Evolutionary conservation across 176 grass and related monocot species (phyloP), one percentile per base, ranked within the genome.

Genomic region (Cenchrus purpureus): DNA sequence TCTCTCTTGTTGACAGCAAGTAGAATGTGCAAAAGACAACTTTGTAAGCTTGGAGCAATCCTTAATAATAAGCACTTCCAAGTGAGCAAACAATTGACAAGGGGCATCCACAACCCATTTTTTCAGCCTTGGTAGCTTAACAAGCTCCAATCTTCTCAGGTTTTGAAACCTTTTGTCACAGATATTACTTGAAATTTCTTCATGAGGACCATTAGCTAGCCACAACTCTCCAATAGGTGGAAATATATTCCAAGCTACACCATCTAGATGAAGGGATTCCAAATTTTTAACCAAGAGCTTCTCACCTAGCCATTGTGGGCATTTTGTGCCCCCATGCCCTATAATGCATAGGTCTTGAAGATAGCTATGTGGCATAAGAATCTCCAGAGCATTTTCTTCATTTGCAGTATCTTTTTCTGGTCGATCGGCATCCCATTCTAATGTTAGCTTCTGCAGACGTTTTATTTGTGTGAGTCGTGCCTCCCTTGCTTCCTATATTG

Each of bases 171-270:
- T 75, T 17, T 5, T 15, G 2, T 31, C 4, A 5, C 5, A 4
- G 6, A 53, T 34, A 19, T 6, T 3, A 0, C 42, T 11, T 20
- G 1, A 2, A 44, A 10, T 5, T 16, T 29, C 25, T 54, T 12
- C 73, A 75, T 2, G 4, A 0, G 2, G 45, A 0, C 8, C 29
- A 28, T 84, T 14, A 49, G 17, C 15, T 10, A 59, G 11, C n/a
- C 8, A 4, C 6, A 75, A 3, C 0, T 49, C 45, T 12, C 56
- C 70, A 10, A 63, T 34, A 65, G 70, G 37, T 3, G 70, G 68
- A 60, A 76, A 46, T 19, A 0, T 19, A 7, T 84, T 52, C 69
- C 82, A 84, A n/a, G 66, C 12, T 45, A 51, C 56, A 65, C 4
- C 2, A 11, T 42, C 10, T 1, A 63, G 28, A 52, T 16, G 5